These are phyloP conservation scores for Nicotiana benthamiana DNA, from an alignment of 257 asterid genomes.

Conservation along the genomic window DNA sequence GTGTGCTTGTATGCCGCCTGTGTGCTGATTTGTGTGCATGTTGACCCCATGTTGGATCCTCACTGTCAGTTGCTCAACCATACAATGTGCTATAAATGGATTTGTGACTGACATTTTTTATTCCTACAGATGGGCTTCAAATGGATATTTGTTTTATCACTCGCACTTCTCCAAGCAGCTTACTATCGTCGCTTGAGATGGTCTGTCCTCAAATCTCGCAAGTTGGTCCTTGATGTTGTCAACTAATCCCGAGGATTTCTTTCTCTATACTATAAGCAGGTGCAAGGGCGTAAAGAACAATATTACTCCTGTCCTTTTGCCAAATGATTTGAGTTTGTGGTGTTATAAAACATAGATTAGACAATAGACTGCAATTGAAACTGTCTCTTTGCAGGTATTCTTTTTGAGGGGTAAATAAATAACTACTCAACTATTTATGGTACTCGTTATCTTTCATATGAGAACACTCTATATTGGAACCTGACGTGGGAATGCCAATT, in stretches of 20 bases:
- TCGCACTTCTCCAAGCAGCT: conserved; percentile 65
- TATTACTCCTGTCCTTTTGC: not conserved
- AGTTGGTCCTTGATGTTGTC: conserved; percentile 64
- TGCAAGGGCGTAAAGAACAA: not conserved
- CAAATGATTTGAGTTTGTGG: not conserved
- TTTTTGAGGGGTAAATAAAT: not conserved
- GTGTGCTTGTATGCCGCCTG: not conserved
- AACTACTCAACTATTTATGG: not conserved
- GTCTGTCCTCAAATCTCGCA: conserved; percentile 62
- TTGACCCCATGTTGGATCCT: not conserved
- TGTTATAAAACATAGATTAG: not conserved
- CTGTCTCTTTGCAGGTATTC: conserved; percentile 4
- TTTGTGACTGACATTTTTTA: not conserved
- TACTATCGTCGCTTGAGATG: conserved; percentile 59
- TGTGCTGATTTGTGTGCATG: not conserved
- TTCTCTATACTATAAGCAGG: not conserved
- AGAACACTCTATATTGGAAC: not conserved
- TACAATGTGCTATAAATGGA: not conserved
- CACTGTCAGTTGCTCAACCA: not conserved
- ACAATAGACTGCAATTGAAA: not conserved
- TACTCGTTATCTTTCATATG: not conserved
- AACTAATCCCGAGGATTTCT: conserved; percentile 25
- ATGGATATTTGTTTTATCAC: conserved; percentile 58
- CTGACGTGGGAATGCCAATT: not conserved
- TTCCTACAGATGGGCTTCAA: conserved; percentile 62